Evolutionary conservation across 495 filamentous ascomycete genomes (phyloP).

Genomic region (Aspergillus saccharolyticus): DNA sequence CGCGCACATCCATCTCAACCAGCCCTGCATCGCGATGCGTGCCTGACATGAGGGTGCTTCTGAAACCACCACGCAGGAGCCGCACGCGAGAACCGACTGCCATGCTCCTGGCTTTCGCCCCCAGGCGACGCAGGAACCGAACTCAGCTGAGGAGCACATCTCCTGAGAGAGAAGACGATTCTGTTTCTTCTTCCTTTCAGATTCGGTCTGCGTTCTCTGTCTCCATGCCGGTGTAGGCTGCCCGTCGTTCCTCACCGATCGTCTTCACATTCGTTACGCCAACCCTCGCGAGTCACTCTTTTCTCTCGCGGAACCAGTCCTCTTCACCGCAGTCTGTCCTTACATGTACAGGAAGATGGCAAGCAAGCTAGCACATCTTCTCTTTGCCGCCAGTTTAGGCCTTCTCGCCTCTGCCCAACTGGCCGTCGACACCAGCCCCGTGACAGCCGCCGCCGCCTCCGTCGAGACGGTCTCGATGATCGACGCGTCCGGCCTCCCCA

Average conservation of each 20-base stretch:
- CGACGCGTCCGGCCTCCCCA: constrained; percentile 3
- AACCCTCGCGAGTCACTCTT: neutral
- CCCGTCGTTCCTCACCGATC: neutral
- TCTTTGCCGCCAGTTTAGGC: neutral
- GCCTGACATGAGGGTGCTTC: too few species aligned
- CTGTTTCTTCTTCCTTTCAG: neutral
- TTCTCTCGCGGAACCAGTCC: neutral
- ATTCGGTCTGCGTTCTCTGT: neutral
- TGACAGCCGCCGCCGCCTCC: neutral
- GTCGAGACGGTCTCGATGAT: constrained; percentile 2
- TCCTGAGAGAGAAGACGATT: neutral
- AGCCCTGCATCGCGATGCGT: neutral
- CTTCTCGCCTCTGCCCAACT: neutral
- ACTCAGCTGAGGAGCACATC: neutral
- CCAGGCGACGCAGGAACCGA: neutral
- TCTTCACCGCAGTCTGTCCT: neutral
- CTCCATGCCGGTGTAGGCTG: neutral
- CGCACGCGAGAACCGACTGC: neutral
- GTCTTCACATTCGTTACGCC: neutral
- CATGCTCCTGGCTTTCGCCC: neutral
- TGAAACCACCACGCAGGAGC: neutral
- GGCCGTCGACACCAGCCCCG: neutral
- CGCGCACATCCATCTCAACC: neutral
- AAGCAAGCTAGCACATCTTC: neutral
- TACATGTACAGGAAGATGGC: neutral